These are phyloP conservation scores for Mortierella sp. DNA, from an alignment of 371 early-diverging fungal species.

Conservation along the genomic window DNA sequence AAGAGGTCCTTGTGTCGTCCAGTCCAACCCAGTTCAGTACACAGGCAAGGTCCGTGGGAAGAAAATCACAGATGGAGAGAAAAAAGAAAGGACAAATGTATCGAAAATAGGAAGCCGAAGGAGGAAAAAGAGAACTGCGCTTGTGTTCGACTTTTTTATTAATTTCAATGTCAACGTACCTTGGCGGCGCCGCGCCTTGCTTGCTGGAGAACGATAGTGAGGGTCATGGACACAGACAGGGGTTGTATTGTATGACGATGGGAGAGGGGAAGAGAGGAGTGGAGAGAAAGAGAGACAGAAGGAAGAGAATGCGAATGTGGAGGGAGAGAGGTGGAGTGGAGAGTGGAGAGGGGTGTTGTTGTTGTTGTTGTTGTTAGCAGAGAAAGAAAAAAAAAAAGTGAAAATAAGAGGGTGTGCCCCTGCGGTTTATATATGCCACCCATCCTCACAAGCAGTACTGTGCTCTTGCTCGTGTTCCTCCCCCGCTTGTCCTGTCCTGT, in stretches of 20 bases:
- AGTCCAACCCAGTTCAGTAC: background rate
- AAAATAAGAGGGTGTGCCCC: background rate
- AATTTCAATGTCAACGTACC: constrained; percentile 12
- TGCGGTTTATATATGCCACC: background rate
- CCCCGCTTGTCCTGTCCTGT: background rate
- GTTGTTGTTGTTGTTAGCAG: background rate
- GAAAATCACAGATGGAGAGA: background rate
- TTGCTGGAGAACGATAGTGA: constrained; percentile 39
- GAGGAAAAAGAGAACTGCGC: background rate
- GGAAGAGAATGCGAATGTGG: background rate
- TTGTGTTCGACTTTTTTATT: background rate
- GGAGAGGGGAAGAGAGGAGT: background rate
- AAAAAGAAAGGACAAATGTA: background rate
- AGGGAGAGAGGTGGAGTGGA: constrained; percentile 1
- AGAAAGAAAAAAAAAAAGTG: background rate
- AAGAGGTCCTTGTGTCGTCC: background rate
- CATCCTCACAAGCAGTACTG: background rate
- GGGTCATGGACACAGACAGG: constrained; percentile 23
- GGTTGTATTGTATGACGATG: background rate
- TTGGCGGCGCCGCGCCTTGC: constrained; percentile 37
- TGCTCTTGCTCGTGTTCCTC: background rate
- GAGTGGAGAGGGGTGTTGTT: background rate
- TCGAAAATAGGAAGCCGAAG: background rate
- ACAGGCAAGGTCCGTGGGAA: constrained; percentile 27
- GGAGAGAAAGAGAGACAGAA: constrained; percentile 4